These are phyloP conservation scores for Cytospora schulzeri DNA, from an alignment of 2,329 filamentous ascomycete species.

Conservation along the genomic window DNA sequence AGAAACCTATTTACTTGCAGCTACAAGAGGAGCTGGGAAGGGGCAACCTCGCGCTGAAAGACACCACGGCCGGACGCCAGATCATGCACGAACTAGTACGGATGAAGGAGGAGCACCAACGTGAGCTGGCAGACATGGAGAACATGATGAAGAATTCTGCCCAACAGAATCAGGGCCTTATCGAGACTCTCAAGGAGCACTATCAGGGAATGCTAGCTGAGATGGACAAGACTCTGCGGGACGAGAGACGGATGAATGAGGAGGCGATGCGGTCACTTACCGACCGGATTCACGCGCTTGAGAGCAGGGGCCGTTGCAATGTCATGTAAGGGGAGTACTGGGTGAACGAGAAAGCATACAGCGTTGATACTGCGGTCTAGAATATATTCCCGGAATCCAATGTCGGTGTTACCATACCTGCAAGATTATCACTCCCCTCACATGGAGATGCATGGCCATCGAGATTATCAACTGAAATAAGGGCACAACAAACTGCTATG, in stretches of 20 bases:
- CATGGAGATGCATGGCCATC: no score
- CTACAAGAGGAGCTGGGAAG: conserved; percentile 69
- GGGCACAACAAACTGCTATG: no score
- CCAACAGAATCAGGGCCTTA: conserved; percentile 32
- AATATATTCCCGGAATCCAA: no score
- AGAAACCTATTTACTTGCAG: conserved; percentile 66
- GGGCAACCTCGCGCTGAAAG: conserved; percentile 55
- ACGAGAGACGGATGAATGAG: conserved; percentile 36
- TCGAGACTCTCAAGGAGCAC: conserved; percentile 34
- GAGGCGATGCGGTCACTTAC: conserved; percentile 31
- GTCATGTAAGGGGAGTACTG: conserved; percentile 31
- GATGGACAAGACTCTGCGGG: conserved; percentile 33
- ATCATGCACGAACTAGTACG: conserved; percentile 59
- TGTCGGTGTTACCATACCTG: no score
- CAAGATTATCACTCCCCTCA: no score
- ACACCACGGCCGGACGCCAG: conserved; percentile 49
- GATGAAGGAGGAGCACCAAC: conserved; percentile 58
- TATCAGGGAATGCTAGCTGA: conserved; percentile 32
- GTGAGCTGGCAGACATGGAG: conserved; percentile 60
- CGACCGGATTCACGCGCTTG: conserved; percentile 32
- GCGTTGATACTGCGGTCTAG: neutral
- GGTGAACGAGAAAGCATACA: no score
- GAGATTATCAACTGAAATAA: no score
- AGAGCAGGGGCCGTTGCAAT: conserved; percentile 31
- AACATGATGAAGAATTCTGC: conserved; percentile 40